Percentiles rank a stretch among this genome's conserved stretches.
phyloP scores from a whole-genome alignment of 352 stramenopile genomes.

The Pseudoperonospora humuli region DNA sequence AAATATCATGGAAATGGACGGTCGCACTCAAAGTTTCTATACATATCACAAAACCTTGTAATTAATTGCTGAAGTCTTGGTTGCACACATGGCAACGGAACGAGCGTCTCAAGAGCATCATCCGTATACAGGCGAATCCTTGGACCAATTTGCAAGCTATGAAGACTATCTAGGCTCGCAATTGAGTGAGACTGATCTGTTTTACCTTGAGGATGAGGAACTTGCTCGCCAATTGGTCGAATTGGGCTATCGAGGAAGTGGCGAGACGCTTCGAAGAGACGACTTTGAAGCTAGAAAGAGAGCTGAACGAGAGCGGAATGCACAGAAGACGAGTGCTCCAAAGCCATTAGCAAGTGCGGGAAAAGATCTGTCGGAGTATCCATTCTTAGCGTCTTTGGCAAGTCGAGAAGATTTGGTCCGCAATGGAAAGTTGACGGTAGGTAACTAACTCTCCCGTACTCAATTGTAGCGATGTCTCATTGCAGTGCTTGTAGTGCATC shows the following conservation, averaged over 20 bases:
- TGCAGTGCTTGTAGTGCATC: too few relatives aligned
- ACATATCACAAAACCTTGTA: too few relatives aligned
- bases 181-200: conserved; percentile 88
- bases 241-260: conserved; percentile 89
- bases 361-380: conserved; percentile 82
- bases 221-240: conserved; percentile 90
- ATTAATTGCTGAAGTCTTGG: too few relatives aligned
- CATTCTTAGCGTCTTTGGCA: conserved; percentile 82
- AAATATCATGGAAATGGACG: too few relatives aligned
- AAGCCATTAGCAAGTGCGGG: conserved; percentile 84
- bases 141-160: conserved; percentile 88
- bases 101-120: too few relatives aligned
- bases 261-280: conserved; percentile 86
- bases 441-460: too few relatives aligned
- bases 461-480: too few relatives aligned
- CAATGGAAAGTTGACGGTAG: too few relatives aligned
- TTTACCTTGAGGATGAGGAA: conserved; percentile 92
- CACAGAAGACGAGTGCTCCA: conserved; percentile 84
- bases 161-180: too few relatives aligned
- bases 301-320: conserved; percentile 78
- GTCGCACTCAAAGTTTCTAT: too few relatives aligned
- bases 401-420: conserved; percentile 90
- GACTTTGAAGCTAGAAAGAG: conserved; percentile 90
- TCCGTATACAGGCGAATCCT: too few relatives aligned
- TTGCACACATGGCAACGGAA: too few relatives aligned